Evolutionary conservation across 176 grass and related monocot species (phyloP).

Genomic region (Urochloa ruziziensis): DNA sequence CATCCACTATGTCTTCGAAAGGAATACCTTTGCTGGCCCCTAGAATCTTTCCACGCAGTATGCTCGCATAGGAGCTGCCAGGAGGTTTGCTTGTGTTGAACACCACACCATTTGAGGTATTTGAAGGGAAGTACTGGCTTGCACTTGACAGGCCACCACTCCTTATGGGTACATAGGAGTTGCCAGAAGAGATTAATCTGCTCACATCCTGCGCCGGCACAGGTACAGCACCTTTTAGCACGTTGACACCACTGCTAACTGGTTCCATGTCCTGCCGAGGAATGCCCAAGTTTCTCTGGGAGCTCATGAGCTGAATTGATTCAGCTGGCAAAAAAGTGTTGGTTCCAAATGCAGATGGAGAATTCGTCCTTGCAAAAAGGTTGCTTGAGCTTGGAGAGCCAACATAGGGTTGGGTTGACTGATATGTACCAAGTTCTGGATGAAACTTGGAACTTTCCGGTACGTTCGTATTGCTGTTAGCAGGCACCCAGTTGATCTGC

Average conservation of each 20-base stretch:
- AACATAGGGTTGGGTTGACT: background rate
- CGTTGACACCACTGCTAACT: conserved; percentile 1
- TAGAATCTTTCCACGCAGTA: background rate
- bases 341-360: background rate
- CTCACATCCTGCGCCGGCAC: background rate
- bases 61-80: background rate
- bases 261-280: background rate
- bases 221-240: background rate
- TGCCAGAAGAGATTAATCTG: background rate
- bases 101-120: background rate
- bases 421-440: too few relatives aligned
- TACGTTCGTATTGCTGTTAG: conserved; percentile 6
- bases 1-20: background rate
- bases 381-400: background rate
- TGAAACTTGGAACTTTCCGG: conserved; percentile 12
- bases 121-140: background rate
- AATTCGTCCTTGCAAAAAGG: conserved; percentile 10
- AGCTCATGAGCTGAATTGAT: too few relatives aligned
- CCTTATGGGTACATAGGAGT: background rate
- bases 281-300: background rate
- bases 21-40: background rate
- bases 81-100: background rate
- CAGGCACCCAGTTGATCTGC: background rate
- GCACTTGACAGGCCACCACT: background rate
- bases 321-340: too few relatives aligned